These are phyloP conservation scores for Camelina hispida DNA, from an alignment of 345 rosid genomes.

Conservation along the genomic window DNA sequence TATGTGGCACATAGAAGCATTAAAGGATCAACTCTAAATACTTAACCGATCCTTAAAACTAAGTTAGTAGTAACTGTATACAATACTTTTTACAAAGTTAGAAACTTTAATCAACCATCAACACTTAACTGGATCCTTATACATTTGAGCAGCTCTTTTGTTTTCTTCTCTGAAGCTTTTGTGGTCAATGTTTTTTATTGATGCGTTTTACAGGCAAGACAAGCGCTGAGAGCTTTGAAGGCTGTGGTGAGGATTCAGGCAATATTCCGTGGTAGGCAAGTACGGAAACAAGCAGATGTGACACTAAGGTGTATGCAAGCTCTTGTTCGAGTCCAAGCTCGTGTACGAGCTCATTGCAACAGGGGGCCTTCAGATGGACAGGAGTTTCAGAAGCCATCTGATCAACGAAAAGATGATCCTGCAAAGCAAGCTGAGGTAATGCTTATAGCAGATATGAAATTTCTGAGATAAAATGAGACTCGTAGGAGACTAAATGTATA, in stretches of 20 bases:
- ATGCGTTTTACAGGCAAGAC: constrained; percentile 61
- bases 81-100: constrained; percentile 13
- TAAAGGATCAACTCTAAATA: neutral
- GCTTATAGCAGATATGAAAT: neutral
- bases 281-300: constrained; percentile 90
- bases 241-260: constrained; percentile 96
- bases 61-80: neutral
- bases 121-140: neutral
- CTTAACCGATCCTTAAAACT: neutral
- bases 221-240: constrained; percentile 79
- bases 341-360: constrained; percentile 63
- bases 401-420: constrained; percentile 49
- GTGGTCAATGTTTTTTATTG: constrained; percentile 12
- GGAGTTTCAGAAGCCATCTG: constrained; percentile 38
- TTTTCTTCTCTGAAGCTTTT: constrained; percentile 4
- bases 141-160: neutral
- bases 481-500: neutral
- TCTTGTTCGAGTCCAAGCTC: constrained; percentile 87
- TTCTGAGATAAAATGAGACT: neutral
- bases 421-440: constrained; percentile 80
- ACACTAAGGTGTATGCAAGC: constrained; percentile 97
- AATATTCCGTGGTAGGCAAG: constrained; percentile 80
- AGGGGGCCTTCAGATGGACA: constrained; percentile 51
- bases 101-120: constrained; percentile 18
- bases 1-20: neutral